A percentile compares a stretch with the other conserved stretches of the same genome.
phyloP scores from a whole-genome alignment of 225 moss, liverwort and hornwort species.

The Straminergon stramineum region DNA sequence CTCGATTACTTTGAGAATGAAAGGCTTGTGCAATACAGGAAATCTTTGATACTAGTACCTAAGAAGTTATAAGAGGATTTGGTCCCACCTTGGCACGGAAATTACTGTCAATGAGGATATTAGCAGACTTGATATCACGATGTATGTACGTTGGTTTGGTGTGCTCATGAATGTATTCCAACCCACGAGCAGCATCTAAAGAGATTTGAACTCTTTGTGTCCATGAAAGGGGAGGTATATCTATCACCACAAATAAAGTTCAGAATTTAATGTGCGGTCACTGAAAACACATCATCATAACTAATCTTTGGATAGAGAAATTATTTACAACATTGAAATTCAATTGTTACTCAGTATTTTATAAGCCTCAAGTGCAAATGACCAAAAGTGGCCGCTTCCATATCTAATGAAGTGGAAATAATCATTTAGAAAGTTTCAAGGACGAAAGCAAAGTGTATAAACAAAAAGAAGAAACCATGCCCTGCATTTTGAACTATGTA shows the following conservation, averaged over 20 bases:
- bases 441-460: not conserved
- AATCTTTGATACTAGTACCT: not conserved
- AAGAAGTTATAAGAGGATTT: not conserved
- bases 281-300: not conserved
- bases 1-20: not conserved
- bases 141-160: constrained; percentile 96
- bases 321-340: not conserved
- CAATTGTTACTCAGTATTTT: not conserved
- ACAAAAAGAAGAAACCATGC: not conserved
- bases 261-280: not conserved
- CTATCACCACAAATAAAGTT: constrained; percentile 13
- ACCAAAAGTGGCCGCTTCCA: not conserved
- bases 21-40: not conserved
- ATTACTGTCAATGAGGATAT: constrained; percentile 77
- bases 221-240: constrained; percentile 61
- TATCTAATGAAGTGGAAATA: not conserved
- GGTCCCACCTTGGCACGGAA: constrained; percentile 70
- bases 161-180: constrained; percentile 98
- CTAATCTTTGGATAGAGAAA: not conserved
- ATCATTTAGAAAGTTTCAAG: not conserved
- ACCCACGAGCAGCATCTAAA: constrained; percentile 83
- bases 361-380: not conserved
- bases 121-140: constrained; percentile 93
- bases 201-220: constrained; percentile 75
- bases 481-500: not conserved